Percentiles rank a stretch among this genome's conserved stretches.
These are phyloP conservation scores for Plantago ovata DNA, from an alignment of 257 asterid genomes.

Conservation along the genomic window DNA sequence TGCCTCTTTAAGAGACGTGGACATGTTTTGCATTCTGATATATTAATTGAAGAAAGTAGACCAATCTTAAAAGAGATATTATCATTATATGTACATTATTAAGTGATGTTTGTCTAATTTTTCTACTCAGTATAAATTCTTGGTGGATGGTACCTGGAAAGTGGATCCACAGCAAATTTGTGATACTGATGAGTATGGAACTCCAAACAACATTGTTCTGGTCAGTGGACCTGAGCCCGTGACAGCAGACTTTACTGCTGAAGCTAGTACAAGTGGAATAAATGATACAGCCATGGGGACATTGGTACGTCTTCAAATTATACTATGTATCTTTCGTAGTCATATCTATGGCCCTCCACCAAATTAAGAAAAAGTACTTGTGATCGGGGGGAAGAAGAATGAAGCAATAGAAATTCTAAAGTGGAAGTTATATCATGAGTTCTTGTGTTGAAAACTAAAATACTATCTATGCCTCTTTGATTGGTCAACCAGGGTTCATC, in stretches of 20 bases:
- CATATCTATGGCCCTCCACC: neutral
- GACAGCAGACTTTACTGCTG: constrained; percentile 22
- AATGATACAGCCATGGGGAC: constrained; percentile 7
- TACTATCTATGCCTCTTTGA: neutral
- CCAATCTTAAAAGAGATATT: neutral
- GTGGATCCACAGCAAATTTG: constrained; percentile 54
- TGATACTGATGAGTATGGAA: constrained; percentile 46
- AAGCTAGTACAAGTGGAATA: constrained; percentile 25
- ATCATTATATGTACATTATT: neutral
- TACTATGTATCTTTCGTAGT: neutral
- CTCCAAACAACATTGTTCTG: constrained; percentile 40
- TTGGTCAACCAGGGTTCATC: constrained; percentile 42
- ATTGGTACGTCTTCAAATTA: constrained; percentile 29
- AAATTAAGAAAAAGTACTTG: too few species aligned
- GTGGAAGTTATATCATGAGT: neutral
- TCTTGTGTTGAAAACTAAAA: neutral
- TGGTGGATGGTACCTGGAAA: constrained; percentile 64
- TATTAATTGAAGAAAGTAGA: neutral
- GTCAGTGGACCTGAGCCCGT: constrained; percentile 29
- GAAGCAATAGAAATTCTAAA: neutral
- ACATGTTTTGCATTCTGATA: neutral
- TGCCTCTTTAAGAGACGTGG: neutral
- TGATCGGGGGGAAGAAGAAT: neutral
- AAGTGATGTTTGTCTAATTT: constrained; percentile 3
- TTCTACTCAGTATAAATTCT: constrained; percentile 54